Evolutionary conservation across 2,329 filamentous ascomycete genomes (phyloP).

Genomic region (Fusarium tjaetaba): DNA sequence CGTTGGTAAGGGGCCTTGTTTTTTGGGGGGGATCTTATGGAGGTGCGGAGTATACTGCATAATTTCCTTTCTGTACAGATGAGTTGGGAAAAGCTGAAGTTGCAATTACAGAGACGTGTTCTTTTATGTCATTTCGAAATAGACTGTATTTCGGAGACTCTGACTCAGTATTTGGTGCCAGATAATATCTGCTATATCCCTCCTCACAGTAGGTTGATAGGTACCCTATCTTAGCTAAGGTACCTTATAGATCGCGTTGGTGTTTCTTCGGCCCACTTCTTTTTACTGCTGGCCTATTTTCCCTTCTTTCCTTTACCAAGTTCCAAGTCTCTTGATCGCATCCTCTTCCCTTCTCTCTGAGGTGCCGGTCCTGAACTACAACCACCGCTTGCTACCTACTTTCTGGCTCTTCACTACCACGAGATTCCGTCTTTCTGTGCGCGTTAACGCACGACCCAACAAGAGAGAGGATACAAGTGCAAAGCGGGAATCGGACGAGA

Average conservation of each 20-base stretch:
- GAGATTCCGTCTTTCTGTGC: neutral
- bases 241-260: neutral
- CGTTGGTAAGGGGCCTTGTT: conserved; percentile 22
- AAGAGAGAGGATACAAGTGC: conserved; percentile 10
- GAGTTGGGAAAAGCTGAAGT: neutral
- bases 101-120: neutral
- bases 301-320: conserved; percentile 21
- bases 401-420: neutral
- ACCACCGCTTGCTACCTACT: neutral
- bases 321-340: neutral
- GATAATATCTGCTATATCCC: neutral
- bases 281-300: conserved; percentile 30
- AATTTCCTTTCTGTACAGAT: conserved; percentile 14
- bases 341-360: neutral
- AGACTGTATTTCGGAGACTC: neutral
- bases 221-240: neutral
- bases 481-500: conserved; percentile 24
- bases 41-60: neutral
- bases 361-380: neutral
- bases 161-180: neutral
- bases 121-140: neutral
- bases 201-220: neutral
- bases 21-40: conserved; percentile 16
- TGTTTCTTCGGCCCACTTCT: conserved; percentile 32
- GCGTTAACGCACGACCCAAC: neutral